A percentile compares a stretch with the other conserved stretches of the same genome.
phyloP scores from a whole-genome alignment of 495 filamentous ascomycete species.

The Amphirosellinia nigrospora region DNA sequence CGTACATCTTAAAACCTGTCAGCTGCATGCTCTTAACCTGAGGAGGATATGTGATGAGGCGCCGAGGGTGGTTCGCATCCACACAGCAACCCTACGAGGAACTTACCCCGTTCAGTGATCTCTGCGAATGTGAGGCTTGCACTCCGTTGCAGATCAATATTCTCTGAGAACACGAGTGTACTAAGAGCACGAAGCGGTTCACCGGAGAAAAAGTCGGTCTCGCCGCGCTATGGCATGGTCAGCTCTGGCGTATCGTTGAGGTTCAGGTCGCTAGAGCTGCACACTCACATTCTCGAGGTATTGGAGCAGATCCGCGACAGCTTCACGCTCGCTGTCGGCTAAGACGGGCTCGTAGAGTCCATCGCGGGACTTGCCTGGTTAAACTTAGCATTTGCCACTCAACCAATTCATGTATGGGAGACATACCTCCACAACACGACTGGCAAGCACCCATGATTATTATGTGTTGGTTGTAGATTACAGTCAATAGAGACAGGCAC shows the following conservation, averaged over 20 bases:
- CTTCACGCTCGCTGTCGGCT: conserved; percentile 95
- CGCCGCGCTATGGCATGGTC: conserved; percentile 68
- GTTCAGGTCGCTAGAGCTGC: background rate
- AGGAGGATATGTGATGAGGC: background rate
- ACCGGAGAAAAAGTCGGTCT: conserved; percentile 97
- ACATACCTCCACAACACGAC: conserved; percentile 59
- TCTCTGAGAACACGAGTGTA: conserved; percentile 96
- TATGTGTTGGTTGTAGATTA: conserved; percentile 29
- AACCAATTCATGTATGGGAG: conserved; percentile 17
- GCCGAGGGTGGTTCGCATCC: background rate
- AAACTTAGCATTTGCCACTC: conserved; percentile 31
- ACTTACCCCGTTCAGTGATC: conserved; percentile 95
- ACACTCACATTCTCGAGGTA: conserved; percentile 91
- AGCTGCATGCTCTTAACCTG: conserved; percentile 26
- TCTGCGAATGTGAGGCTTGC: conserved; percentile 98
- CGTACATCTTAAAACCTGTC: conserved; percentile 74
- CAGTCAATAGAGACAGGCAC: conserved; percentile 32
- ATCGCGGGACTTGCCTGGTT: conserved; percentile 82
- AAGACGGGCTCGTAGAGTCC: conserved; percentile 94
- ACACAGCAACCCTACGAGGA: background rate
- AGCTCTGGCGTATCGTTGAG: conserved; percentile 18
- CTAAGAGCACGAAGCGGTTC: conserved; percentile 94
- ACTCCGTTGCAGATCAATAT: conserved; percentile 96
- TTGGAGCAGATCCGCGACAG: conserved; percentile 91
- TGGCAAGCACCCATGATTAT: conserved; percentile 55